A percentile compares a stretch with the other conserved stretches of the same genome.
These are phyloP conservation scores for Cadophora malorum DNA, from an alignment of 2,329 filamentous ascomycete genomes.

Conservation along the genomic window DNA sequence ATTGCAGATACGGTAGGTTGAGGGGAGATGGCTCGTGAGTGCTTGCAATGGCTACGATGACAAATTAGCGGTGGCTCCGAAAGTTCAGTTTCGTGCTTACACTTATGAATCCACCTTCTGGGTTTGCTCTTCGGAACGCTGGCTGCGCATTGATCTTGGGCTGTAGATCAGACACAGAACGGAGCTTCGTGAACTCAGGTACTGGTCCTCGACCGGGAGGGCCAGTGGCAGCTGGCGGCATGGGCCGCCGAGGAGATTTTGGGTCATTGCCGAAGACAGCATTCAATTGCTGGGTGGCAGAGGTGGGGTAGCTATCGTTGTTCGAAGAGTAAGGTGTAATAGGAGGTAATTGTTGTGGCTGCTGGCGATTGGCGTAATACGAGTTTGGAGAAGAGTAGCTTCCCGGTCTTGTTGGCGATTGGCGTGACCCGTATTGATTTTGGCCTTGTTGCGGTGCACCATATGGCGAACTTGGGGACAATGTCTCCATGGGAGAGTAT, in stretches of 20 bases:
- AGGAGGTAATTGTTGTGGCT: slow-evolving; percentile 73
- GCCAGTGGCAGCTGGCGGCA: slow-evolving; percentile 53
- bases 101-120: slow-evolving; percentile 97
- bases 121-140: slow-evolving; percentile 89
- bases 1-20: slow-evolving; percentile 98
- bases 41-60: slow-evolving; percentile 83
- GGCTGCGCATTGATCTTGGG: slow-evolving; percentile 88
- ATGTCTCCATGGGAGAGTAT: slow-evolving; percentile 94
- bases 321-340: slow-evolving; percentile 72
- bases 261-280: slow-evolving; percentile 63
- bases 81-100: slow-evolving; percentile 57
- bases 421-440: slow-evolving; percentile 59
- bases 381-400: slow-evolving; percentile 64
- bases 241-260: slow-evolving; percentile 63
- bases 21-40: slow-evolving; percentile 88
- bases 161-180: slow-evolving; percentile 74
- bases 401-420: slow-evolving; percentile 78
- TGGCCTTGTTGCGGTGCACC: slow-evolving; percentile 62
- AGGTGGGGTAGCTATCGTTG: slow-evolving; percentile 74
- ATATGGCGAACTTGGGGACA: slow-evolving; percentile 83
- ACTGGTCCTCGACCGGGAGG: slow-evolving; percentile 69
- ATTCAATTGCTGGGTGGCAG: slow-evolving; percentile 74
- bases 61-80: slow-evolving; percentile 38
- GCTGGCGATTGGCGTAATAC: slow-evolving; percentile 57
- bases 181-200: slow-evolving; percentile 85